Conservation (phyloP, 441 rosid genomes). For the Daphne laureola region DNA sequence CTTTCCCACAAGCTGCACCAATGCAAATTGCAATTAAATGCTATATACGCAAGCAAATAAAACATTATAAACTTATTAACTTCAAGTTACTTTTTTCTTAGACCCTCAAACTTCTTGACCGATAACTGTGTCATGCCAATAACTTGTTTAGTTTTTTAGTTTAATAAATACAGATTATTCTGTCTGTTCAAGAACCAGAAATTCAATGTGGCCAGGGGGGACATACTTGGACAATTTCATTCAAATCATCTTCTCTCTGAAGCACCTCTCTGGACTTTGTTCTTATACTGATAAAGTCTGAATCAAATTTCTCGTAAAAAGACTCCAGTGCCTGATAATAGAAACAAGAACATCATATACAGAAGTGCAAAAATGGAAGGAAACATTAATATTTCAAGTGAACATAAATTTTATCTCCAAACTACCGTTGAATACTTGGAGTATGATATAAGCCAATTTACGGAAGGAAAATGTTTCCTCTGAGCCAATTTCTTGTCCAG, state of each 20-base stretch:
- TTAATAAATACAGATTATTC: neutral
- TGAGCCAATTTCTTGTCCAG: slow-evolving; percentile 99
- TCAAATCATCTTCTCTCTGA: slow-evolving; percentile 98
- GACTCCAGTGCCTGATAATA: slow-evolving; percentile 82
- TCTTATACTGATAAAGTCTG: slow-evolving; percentile 95
- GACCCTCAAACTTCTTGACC: too few relatives aligned
- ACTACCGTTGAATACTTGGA: slow-evolving; percentile 88
- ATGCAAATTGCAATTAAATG: slow-evolving; percentile 15
- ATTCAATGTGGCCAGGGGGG: neutral
- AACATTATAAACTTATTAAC: neutral
- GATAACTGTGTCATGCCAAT: neutral
- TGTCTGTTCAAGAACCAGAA: neutral
- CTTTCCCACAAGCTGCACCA: slow-evolving; percentile 90
- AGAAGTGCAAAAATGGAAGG: slow-evolving; percentile 1
- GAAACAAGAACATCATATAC: slow-evolving; percentile 11
- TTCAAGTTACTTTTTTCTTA: too few relatives aligned
- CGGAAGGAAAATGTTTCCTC: slow-evolving; percentile 99
- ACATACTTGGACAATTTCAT: slow-evolving; percentile 96
- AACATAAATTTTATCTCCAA: slow-evolving; percentile 10
- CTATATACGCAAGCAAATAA: neutral
- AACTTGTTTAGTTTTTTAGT: neutral
- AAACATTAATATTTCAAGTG: neutral
- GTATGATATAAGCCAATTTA: slow-evolving; percentile 98
- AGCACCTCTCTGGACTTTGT: slow-evolving; percentile 96
- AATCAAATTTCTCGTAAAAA: slow-evolving; percentile 94